A percentile compares a stretch with the other conserved stretches of the same genome.
phyloP scores from a whole-genome alignment of 805 yeast species.

The Zygosaccharomyces bisporus region DNA sequence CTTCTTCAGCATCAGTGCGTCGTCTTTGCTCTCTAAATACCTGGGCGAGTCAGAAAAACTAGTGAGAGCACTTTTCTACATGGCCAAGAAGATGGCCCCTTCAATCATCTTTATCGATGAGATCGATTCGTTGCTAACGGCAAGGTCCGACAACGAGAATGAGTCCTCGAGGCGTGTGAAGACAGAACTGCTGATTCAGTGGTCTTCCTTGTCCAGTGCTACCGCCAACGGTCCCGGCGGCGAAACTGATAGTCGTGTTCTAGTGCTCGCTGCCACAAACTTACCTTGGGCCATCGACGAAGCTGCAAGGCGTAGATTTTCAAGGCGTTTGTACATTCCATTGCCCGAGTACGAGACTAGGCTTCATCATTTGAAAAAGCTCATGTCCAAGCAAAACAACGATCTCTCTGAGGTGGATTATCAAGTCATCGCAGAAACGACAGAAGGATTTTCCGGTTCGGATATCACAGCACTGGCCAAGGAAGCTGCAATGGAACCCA shows the following conservation, averaged over 20 bases:
- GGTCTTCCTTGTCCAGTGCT: constrained; percentile 91
- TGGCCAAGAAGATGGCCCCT: constrained; percentile 86
- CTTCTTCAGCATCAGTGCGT: constrained; percentile 87
- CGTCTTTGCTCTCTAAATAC: constrained; percentile 76
- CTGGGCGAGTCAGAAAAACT: constrained; percentile 90
- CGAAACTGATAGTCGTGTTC: constrained; percentile 57
- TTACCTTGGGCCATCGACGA: constrained; percentile 97
- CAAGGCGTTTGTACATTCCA: constrained; percentile 89
- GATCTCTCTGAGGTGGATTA: constrained; percentile 63
- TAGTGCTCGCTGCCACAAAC: constrained; percentile 92
- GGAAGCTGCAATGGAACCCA: constrained; percentile 98
- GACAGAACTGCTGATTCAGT: constrained; percentile 89
- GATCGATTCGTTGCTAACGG: constrained; percentile 83
- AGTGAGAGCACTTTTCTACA: constrained; percentile 79
- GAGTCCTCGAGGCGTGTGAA: constrained; percentile 90
- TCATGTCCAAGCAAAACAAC: constrained; percentile 65
- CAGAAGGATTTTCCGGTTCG: constrained; percentile 88
- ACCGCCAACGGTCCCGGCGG: constrained; percentile 52
- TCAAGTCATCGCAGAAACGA: constrained; percentile 55
- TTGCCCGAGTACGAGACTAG: constrained; percentile 87
- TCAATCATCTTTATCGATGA: constrained; percentile 95
- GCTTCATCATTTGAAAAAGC: constrained; percentile 62
- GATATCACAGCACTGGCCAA: constrained; percentile 94
- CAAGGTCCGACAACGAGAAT: constrained; percentile 74
- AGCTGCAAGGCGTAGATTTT: constrained; percentile 93